Conservation (phyloP, 176 grass and related monocot species). For the Rhipidocladum racemiflorum region DNA sequence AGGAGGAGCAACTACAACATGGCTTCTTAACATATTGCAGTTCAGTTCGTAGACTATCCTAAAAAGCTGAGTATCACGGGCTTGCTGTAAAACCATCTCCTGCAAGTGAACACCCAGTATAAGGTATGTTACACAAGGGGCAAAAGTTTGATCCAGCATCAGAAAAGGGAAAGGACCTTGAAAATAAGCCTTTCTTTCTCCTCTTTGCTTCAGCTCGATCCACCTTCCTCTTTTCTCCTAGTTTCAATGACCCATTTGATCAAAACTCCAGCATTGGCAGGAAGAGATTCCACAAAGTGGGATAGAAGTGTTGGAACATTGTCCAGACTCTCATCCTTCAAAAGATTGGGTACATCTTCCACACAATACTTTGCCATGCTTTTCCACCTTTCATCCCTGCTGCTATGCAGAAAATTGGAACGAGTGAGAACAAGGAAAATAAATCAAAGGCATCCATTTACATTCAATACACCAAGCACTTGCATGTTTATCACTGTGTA, state of each 20-base stretch:
- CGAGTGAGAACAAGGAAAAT: conserved; percentile 1
- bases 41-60: conserved; percentile 47
- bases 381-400: conserved; percentile 66
- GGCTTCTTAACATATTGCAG: conserved; percentile 37
- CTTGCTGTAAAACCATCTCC: conserved; percentile 74
- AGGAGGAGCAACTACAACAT: conserved; percentile 28
- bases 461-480: background rate
- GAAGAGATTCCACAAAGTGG: conserved; percentile 50
- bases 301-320: conserved; percentile 51
- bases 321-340: conserved; percentile 50
- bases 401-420: conserved; percentile 51
- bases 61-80: conserved; percentile 56
- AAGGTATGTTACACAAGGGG: background rate
- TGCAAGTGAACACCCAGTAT: conserved; percentile 22
- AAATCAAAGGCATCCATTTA: background rate
- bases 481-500: conserved; percentile 69
- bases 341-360: conserved; percentile 63
- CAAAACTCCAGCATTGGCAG: conserved; percentile 67
- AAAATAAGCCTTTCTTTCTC: conserved; percentile 62
- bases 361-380: conserved; percentile 59
- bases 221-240: conserved; percentile 75
- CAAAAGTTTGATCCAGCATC: background rate
- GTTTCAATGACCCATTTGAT: conserved; percentile 89
- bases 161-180: conserved; percentile 40
- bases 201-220: conserved; percentile 52